Evolutionary conservation across 108 stramenopile genomes (phyloP).

Genomic region (Discostella stelligeroides): DNA sequence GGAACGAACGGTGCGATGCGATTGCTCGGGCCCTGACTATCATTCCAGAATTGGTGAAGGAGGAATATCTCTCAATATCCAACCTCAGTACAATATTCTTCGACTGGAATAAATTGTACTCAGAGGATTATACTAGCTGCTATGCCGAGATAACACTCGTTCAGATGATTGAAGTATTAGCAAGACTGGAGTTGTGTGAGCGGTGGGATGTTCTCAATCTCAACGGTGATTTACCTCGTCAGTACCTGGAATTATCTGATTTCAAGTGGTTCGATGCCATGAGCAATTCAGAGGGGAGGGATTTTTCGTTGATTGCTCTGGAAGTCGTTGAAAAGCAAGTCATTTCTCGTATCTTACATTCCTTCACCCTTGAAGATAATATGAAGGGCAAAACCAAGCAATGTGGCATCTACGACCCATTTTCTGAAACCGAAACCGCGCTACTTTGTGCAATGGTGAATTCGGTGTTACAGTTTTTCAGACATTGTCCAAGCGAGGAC

Average conservation of each 20-base stretch:
- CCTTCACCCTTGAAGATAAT: conserved; percentile 22
- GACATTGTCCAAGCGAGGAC: conserved; percentile 8
- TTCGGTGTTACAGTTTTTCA: conserved; percentile 25
- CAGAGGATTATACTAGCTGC: conserved; percentile 72
- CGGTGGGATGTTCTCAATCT: conserved; percentile 41
- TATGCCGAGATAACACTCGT: conserved; percentile 74
- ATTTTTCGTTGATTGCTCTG: conserved; percentile 4
- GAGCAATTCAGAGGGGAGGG: background rate
- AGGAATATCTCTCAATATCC: conserved; percentile 58
- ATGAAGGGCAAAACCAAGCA: background rate
- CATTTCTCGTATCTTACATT: conserved; percentile 14
- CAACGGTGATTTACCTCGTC: background rate
- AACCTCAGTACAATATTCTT: conserved; percentile 53
- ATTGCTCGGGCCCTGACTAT: conserved; percentile 60
- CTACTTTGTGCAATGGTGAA: conserved; percentile 23
- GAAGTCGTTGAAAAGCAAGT: conserved; percentile 26
- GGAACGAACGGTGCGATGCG: conserved; percentile 46
- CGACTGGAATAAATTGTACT: conserved; percentile 58
- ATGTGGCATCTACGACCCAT: conserved; percentile 41
- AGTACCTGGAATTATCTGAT: conserved; percentile 16
- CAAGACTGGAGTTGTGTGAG: conserved; percentile 61
- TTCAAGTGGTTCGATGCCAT: conserved; percentile 40
- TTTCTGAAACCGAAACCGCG: conserved; percentile 33
- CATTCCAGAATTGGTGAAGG: conserved; percentile 63
- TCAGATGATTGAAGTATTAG: conserved; percentile 63